Evolutionary conservation across 2,329 filamentous ascomycete genomes (phyloP).

Genomic region (Westerdykella ornata): DNA sequence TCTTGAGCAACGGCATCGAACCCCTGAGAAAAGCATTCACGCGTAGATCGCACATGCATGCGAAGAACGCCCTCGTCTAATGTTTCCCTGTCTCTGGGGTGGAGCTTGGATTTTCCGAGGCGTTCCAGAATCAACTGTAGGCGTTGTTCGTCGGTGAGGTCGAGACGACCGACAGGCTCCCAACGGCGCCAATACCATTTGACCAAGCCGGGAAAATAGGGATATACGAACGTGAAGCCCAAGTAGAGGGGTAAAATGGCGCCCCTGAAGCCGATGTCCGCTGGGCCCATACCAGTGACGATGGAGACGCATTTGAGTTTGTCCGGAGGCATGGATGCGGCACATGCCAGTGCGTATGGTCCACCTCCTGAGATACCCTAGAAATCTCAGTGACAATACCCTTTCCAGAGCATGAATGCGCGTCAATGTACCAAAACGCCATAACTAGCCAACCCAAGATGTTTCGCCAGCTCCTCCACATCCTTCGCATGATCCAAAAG

Average conservation of each 20-base stretch:
- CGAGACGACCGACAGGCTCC: conserved; percentile 20
- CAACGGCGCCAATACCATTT: conserved; percentile 21
- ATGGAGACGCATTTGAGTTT: conserved; percentile 21
- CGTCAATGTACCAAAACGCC: conserved; percentile 17
- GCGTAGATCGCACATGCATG: conserved; percentile 12
- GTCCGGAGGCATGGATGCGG: conserved; percentile 11
- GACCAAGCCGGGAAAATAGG: conserved; percentile 3
- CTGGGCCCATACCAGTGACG: conserved; percentile 29
- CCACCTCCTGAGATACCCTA: conserved; percentile 32
- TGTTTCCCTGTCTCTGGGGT: no score
- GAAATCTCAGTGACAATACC: no score
- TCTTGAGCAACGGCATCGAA: conserved; percentile 26
- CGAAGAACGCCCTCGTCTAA: conserved; percentile 17
- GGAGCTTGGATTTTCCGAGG: no score
- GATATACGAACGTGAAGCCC: conserved; percentile 26
- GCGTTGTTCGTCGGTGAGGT: conserved; percentile 31
- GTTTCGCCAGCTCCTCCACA: conserved; percentile 15
- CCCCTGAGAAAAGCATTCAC: conserved; percentile 28
- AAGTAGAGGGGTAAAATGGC: conserved; percentile 18
- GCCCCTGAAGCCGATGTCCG: conserved; percentile 33
- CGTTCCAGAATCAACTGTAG: conserved; percentile 14
- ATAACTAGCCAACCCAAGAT: conserved; percentile 18
- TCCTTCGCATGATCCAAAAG: conserved; percentile 21
- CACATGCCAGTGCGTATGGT: conserved; percentile 28
- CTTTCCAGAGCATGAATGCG: no score